A percentile compares a stretch with the other conserved stretches of the same genome.
phyloP scores from a whole-genome alignment of 1,139 yeast species.

The Zygosaccharomyces pseudobailii region DNA sequence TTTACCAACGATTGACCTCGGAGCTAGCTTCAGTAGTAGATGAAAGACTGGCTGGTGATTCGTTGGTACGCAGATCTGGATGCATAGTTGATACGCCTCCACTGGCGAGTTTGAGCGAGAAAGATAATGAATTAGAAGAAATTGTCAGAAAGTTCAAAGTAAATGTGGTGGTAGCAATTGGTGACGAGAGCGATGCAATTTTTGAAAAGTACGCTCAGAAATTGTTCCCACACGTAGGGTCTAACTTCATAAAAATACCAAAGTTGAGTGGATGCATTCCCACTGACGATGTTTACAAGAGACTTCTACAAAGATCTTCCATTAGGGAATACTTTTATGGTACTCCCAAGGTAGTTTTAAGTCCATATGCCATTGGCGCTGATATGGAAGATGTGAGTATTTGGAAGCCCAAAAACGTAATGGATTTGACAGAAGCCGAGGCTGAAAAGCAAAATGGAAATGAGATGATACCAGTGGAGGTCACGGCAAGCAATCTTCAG shows the following conservation, averaged over 20 bases:
- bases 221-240: constrained; percentile 16
- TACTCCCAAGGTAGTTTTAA: constrained; percentile 52
- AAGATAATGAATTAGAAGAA: constrained; percentile 34
- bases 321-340: constrained; percentile 93
- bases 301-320: constrained; percentile 69
- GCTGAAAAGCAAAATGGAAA: constrained; percentile 4
- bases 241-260: constrained; percentile 25
- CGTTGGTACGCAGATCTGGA: constrained; percentile 52
- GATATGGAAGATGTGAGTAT: constrained; percentile 47
- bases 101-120: constrained; percentile 45
- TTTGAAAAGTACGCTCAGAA: constrained; percentile 37
- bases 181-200: constrained; percentile 45
- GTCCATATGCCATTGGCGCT: constrained; percentile 67
- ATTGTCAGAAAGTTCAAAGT: constrained; percentile 37
- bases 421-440: constrained; percentile 9
- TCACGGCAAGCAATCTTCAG: constrained; percentile 42
- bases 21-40: constrained; percentile 56
- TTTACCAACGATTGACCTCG: constrained; percentile 53
- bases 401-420: constrained; percentile 40
- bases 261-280: constrained; percentile 47
- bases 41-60: constrained; percentile 57
- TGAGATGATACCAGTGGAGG: constrained; percentile 21
- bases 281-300: constrained; percentile 60
- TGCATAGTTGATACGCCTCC: constrained; percentile 80
- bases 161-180: constrained; percentile 53